Conservation (phyloP, 768 basidiomycete species). For the Grammothele lineata region DNA sequence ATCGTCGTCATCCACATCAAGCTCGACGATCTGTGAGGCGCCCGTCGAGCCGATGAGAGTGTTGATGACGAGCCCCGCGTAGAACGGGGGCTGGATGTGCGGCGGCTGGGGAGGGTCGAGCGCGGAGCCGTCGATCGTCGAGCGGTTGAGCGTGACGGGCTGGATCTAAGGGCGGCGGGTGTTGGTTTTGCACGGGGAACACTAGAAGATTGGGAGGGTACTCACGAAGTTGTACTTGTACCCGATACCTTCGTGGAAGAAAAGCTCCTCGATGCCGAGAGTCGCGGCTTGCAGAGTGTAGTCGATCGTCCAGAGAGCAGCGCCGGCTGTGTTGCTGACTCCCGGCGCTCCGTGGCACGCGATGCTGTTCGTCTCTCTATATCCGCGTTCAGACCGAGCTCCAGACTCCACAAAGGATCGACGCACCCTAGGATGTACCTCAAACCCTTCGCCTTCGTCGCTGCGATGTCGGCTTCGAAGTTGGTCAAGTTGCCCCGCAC, state of each 20-base stretch:
- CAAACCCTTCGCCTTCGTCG: constrained; percentile 41
- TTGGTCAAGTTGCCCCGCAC: constrained; percentile 41
- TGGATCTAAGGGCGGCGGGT: background rate
- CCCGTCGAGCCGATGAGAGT: constrained; percentile 52
- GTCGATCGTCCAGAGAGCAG: constrained; percentile 65
- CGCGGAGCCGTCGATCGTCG: constrained; percentile 50
- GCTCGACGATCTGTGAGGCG: constrained; percentile 39
- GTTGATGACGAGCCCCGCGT: constrained; percentile 55
- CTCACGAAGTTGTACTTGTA: constrained; percentile 65
- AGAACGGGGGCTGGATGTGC: constrained; percentile 65
- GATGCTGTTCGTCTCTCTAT: constrained; percentile 31
- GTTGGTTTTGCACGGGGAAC: background rate
- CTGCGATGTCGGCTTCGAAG: constrained; percentile 25
- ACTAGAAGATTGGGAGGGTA: background rate
- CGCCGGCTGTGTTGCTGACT: constrained; percentile 68
- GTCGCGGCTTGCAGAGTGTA: constrained; percentile 58
- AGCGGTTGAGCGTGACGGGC: constrained; percentile 20
- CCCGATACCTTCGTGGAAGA: constrained; percentile 66
- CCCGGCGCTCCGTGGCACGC: constrained; percentile 43
- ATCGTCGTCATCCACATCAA: constrained; percentile 40
- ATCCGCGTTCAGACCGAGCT: background rate
- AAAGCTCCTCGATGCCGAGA: constrained; percentile 48
- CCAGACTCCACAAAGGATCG: constrained; percentile 27
- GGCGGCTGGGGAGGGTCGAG: constrained; percentile 47
- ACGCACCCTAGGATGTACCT: constrained; percentile 52